phyloP scores from a whole-genome alignment of 192 early-diverging fungal genomes.

The Chytriomyces sp. region DNA sequence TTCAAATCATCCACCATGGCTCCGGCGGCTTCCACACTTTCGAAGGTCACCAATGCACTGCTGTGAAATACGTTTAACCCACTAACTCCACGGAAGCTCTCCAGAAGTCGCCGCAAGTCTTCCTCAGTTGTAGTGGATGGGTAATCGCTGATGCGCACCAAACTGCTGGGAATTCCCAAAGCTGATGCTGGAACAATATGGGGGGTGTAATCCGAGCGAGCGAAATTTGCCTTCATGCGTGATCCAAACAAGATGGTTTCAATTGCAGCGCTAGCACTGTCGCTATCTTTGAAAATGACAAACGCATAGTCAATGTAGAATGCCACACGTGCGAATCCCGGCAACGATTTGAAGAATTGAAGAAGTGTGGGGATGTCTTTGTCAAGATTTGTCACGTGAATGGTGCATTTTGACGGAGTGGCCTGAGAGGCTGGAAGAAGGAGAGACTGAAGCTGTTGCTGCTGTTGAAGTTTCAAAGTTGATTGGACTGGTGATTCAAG shows the following conservation, averaged over 20 bases:
- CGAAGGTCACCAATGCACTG: constrained; percentile 51
- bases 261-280: constrained; percentile 47
- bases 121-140: constrained; percentile 47
- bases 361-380: constrained; percentile 42
- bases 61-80: constrained; percentile 53
- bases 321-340: constrained; percentile 51
- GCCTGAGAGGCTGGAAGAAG: constrained; percentile 1
- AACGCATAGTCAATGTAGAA: constrained; percentile 63
- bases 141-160: constrained; percentile 55
- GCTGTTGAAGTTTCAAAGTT: constrained; percentile 13
- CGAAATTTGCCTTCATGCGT: constrained; percentile 56
- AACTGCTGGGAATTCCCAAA: constrained; percentile 45
- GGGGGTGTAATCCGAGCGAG: constrained; percentile 56
- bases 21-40: constrained; percentile 35
- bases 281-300: constrained; percentile 49
- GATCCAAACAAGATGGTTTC: constrained; percentile 58
- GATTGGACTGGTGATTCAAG: not conserved
- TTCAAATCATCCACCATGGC: constrained; percentile 50
- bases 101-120: constrained; percentile 46
- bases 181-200: constrained; percentile 44
- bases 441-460: constrained; percentile 18
- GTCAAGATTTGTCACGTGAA: constrained; percentile 58
- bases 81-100: constrained; percentile 45
- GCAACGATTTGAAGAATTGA: constrained; percentile 43
- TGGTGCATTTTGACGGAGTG: constrained; percentile 51